Conservation (phyloP, 129 eudicot genomes). For the Saussurea involucrata region DNA sequence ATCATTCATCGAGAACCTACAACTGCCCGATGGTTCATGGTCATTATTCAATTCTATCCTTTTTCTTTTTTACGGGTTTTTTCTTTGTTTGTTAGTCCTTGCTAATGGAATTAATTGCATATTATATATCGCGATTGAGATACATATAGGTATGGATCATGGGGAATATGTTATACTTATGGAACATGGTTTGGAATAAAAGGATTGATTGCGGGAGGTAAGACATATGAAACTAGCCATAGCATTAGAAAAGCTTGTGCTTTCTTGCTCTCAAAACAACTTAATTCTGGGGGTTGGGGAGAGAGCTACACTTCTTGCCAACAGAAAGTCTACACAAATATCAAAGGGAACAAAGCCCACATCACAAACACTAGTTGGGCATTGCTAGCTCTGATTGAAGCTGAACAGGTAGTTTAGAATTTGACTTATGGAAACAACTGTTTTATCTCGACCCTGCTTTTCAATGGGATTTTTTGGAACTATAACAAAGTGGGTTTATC, state of each 20-base stretch:
- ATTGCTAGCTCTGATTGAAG: conserved; percentile 67
- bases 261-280: conserved; percentile 61
- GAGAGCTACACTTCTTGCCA: conserved; percentile 61
- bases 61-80: not conserved
- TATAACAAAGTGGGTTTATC: not conserved
- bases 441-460: not conserved
- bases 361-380: conserved; percentile 73
- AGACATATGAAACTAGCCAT: conserved; percentile 32
- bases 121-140: conserved; percentile 7
- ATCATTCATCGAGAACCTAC: conserved; percentile 46
- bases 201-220: conserved; percentile 55
- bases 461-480: not conserved
- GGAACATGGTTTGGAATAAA: conserved; percentile 84
- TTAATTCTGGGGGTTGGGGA: conserved; percentile 78
- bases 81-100: not conserved
- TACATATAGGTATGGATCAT: conserved; percentile 59
- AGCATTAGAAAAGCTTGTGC: conserved; percentile 60
- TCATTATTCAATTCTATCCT: conserved; percentile 1
- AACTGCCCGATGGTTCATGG: conserved; percentile 64
- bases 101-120: not conserved
- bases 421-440: not conserved
- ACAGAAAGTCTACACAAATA: conserved; percentile 50
- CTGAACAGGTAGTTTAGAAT: conserved; percentile 51
- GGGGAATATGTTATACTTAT: conserved; percentile 83
- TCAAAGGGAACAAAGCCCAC: conserved; percentile 46